phyloP scores from a whole-genome alignment of 2,329 filamentous ascomycete genomes.

The Sphaceloma murrayae region DNA sequence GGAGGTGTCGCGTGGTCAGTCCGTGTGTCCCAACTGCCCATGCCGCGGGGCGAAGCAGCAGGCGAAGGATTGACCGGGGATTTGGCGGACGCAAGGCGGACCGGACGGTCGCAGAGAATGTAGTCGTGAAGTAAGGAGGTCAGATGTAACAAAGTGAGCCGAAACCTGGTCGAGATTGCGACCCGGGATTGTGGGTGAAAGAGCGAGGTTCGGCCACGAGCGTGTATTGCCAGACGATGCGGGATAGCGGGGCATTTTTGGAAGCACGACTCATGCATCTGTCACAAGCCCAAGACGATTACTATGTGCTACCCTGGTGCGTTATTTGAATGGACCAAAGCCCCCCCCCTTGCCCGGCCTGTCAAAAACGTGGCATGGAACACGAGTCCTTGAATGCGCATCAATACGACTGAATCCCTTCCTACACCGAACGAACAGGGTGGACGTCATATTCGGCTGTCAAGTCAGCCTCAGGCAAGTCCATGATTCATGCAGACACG shows the following conservation, averaged over 20 bases:
- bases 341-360: no score
- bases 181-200: not conserved
- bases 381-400: no score
- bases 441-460: no score
- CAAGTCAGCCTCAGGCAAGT: no score
- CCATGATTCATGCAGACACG: no score
- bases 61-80: not conserved
- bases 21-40: not conserved
- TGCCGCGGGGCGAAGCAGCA: conserved; percentile 2
- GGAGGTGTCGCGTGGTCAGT: conserved; percentile 17
- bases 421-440: no score
- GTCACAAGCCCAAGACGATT: no score
- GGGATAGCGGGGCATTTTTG: not conserved
- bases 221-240: not conserved
- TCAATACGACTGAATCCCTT: no score
- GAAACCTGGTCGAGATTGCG: conserved; percentile 4
- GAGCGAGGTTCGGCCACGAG: not conserved
- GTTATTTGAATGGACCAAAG: no score
- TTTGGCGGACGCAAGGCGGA: not conserved
- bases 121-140: not conserved
- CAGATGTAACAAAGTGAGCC: not conserved
- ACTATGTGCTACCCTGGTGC: no score
- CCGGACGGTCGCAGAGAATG: no score
- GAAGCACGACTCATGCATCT: not conserved
- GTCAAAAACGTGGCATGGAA: no score